Evolutionary conservation across 2,329 filamentous ascomycete species (phyloP), one percentile per base, ranked within the genome.

Genomic region (Aspergillus arachidicola): DNA sequence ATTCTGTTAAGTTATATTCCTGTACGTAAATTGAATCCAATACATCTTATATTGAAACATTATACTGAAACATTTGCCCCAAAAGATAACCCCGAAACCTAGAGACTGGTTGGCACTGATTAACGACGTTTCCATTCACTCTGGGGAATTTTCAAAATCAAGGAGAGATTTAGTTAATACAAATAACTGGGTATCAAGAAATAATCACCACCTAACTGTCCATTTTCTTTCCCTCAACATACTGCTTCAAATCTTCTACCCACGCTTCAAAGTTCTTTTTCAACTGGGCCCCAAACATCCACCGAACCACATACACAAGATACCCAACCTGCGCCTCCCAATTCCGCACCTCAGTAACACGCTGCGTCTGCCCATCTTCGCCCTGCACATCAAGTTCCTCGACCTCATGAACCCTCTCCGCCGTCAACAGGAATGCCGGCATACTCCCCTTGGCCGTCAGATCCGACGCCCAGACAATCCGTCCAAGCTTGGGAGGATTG

Each of bases 331-430:
- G 81, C 5, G 73, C 74, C 70, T 83, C 79, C 82, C 82, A 84
- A 62, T 78, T 82, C 60, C 74, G 70, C 66, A 78, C 69, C 72
- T 78, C 71, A 57, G 68, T 75, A 65, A 69, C 69, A 50, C 56
- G 73, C 43, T 55, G 63, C 45, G 14, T 28, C 34, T 26, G 30
- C 12, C 64, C 67, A 26, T 61, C 56, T 16, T 59, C 58, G 4
- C 30, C 64, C 7, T 57, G 36, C 5, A 67, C 72, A 38, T 74
- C 74, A 7, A 75, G 70, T 61, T 80, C 79, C 23, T 71, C 71
- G 41, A 84, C 72, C 72, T 84, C 82, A 65, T 83, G 81, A n/a
- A 82, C 79, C 12, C 81, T 71, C 67, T 84, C 81, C 34, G 79
- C 76, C 57, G 71, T 75, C 58, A 84, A 61, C 21, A 84, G 55